phyloP scores from a whole-genome alignment of 305 asterid species.

The Petunia hybrid region DNA sequence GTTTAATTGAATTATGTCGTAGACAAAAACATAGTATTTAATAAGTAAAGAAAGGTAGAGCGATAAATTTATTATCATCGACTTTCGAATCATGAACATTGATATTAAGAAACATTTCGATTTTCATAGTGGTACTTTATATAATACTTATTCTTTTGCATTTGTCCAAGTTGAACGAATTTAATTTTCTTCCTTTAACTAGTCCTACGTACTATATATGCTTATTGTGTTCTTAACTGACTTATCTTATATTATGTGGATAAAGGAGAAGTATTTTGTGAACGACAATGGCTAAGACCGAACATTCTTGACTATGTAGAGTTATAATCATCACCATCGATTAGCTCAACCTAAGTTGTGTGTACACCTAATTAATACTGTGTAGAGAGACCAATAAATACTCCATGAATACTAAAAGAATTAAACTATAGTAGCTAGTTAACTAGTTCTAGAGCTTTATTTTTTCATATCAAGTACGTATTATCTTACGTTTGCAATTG shows the following conservation, averaged over 20 bases:
- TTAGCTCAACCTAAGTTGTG: slow-evolving; percentile 36
- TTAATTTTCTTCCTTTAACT: not conserved
- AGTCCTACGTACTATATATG: not conserved
- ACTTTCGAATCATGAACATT: too few species aligned
- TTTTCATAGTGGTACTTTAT: too few species aligned
- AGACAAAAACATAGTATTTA: too few species aligned
- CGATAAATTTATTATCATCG: too few species aligned
- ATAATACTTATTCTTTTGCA: not conserved
- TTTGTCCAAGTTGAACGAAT: slow-evolving; percentile 3
- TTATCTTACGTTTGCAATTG: not conserved
- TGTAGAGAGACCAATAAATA: not conserved
- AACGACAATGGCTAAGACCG: slow-evolving; percentile 40
- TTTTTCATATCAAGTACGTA: not conserved
- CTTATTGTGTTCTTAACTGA: not conserved
- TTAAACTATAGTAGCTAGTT: not conserved
- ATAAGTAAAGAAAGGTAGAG: too few species aligned
- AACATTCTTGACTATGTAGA: slow-evolving; percentile 33
- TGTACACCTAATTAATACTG: slow-evolving; percentile 38
- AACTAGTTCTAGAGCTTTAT: not conserved
- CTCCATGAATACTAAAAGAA: not conserved
- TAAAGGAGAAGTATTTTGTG: slow-evolving; percentile 18
- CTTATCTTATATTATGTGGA: not conserved
- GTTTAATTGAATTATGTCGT: too few species aligned
- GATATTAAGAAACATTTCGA: too few species aligned
- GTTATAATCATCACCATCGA: slow-evolving; percentile 16